Base-by-base conservation (phyloP, 75 land plant genomes). In the Ceratopteris richardii region DNA sequence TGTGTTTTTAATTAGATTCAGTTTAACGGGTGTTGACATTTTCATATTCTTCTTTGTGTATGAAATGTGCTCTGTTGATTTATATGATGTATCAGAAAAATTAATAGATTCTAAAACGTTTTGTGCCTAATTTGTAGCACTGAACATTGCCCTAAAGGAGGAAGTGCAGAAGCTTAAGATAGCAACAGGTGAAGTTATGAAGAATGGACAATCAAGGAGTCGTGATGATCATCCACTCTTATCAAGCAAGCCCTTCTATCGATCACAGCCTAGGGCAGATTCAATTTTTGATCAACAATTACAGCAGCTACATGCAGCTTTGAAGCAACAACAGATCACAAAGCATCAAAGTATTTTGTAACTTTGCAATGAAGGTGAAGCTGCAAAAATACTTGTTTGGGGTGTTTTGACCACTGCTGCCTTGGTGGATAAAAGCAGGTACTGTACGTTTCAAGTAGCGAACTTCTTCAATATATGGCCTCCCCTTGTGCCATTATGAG, bases 101-200 rank as follows among this genome's bases (percentile, higher is more conserved):
- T 33, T 33, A 9, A 4, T 33, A 4, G 37, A 33, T 3, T 33
- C 9, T 3, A 33, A 33, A 33, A 9, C 7, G 37, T 3, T 46
- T 46, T 46, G 3, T n/a, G 50, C n/a, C 2, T n/a, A 17, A 6
- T 21, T 17, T 51, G 12, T 74, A 86, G 95, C 89, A 61, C 61
- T 89, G 51, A 85, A 89, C 44, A 89, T 85, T 24, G 86, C 86
- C 29, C 67, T 89, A n/a, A 77, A 71, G 20, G 80, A 79, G 10
- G 95, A 89, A 60, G 81, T 89, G 27, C 95, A 80, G 54, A 79
- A 86, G 11, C 66, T 89, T 58, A 89, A 80, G 48, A 6, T 85
- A 41, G 82, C 82, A 4, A 76, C 85, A 19, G 66, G 66, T 24
- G 84, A 86, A 36, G 44, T 80, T 11, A 43, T 51, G 27, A 71